These are phyloP conservation scores for Fraxinus anomala DNA, from an alignment of 257 asterid genomes.

Conservation along the genomic window DNA sequence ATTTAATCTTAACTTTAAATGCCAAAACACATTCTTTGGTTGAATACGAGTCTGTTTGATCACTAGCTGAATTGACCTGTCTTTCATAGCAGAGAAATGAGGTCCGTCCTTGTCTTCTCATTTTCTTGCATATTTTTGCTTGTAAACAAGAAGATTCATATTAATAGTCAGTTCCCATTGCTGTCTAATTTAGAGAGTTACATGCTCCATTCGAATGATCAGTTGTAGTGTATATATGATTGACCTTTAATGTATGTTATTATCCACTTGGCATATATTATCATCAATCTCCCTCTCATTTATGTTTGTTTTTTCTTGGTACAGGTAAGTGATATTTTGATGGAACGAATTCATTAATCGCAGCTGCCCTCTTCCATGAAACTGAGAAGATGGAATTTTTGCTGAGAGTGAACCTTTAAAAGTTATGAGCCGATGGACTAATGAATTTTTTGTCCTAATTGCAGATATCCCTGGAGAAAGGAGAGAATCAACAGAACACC, in stretches of 20 bases:
- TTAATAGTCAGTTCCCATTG: too few relatives aligned
- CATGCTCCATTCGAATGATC: neutral
- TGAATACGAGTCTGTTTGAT: neutral
- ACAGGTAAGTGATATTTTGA: too few relatives aligned
- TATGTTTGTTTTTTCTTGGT: too few relatives aligned
- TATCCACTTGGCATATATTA: too few relatives aligned
- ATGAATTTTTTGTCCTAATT: neutral
- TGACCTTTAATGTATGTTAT: neutral
- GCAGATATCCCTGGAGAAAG: constrained; percentile 57
- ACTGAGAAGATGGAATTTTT: neutral
- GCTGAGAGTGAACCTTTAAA: neutral
- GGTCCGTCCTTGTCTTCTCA: too few relatives aligned
- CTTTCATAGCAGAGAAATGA: neutral
- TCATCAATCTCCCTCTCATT: neutral
- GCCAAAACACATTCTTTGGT: neutral
- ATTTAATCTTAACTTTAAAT: too few relatives aligned
- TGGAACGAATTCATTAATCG: too few relatives aligned
- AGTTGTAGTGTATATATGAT: neutral
- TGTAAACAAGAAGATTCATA: too few relatives aligned
- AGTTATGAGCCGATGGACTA: neutral
- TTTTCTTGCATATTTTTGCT: too few relatives aligned
- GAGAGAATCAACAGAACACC: constrained; percentile 27
- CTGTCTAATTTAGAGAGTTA: too few relatives aligned
- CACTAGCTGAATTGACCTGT: neutral
- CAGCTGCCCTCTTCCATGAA: neutral